Base-by-base conservation (phyloP, 192 early-diverging fungal genomes). In the Podila epicladia region DNA sequence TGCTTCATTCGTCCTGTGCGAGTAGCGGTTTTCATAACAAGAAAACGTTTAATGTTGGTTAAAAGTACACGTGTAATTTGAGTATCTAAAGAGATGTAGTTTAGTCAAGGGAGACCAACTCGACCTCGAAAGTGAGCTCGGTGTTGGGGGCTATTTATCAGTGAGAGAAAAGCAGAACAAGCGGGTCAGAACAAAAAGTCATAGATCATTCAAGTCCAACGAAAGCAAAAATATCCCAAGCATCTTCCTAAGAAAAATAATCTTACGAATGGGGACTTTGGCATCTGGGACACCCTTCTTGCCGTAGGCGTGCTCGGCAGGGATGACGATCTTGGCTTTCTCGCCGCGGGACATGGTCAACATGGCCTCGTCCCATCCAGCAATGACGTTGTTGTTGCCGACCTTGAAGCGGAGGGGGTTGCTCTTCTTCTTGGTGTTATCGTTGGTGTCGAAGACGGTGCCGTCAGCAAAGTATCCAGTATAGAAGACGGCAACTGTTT, bases 301-400 rank as follows among this genome's bases (percentile, higher is more conserved):
- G 45, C 92, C 93, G 60, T 93, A 93, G 22, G 89, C 91, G 62
- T 87, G 91, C 64, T 91, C 91, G 49, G 88, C 74, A 28, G 84
- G 82, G 65, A 92, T 88, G 26, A 86, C 71, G 53, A 94, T 82
- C 68, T 91, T 86, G 58, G 86, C 85, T 60, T 91, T 83, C 77
- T 94, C 93, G 35, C 90, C 91, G 19, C 87, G 71, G 53, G 77
- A 70, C 93, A 94, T 94, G 48, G 85, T 85, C 62, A 88, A 74
- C 48, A 93, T 70, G 58, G 90, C 91, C 15, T 88, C 86, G 53
- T 94, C 93, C 92, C 92, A 94, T n/a, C 91, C 93, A 29, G 86
- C 55, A 66, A 94, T 93, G 24, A 93, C 92, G 49, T 74, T 65
- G 26, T 85, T 86, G 58, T 63, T 64, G 3, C 90, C 90, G n/a